Conservation (phyloP, 495 filamentous ascomycete species). For the Darksidea phi region DNA sequence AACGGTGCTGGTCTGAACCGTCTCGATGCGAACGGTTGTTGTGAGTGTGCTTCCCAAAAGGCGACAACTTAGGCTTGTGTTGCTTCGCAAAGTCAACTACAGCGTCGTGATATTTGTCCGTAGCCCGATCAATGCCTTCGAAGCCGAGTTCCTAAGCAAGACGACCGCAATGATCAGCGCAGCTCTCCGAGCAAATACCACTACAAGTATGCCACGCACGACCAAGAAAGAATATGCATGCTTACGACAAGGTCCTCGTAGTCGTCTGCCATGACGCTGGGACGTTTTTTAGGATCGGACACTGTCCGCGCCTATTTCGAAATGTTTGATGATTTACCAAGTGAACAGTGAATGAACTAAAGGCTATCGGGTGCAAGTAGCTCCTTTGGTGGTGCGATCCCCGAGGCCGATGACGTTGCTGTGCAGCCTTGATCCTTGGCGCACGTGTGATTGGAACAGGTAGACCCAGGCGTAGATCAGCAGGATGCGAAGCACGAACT, state of each 20-base stretch:
- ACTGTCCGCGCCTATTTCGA: background rate
- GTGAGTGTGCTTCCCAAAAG: background rate
- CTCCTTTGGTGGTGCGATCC: too few species aligned
- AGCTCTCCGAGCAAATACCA: background rate
- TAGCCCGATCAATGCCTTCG: conserved; percentile 18
- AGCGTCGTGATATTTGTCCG: conserved; percentile 21
- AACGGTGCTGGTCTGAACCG: background rate
- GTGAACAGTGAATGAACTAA: too few species aligned
- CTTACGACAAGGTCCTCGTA: conserved; percentile 26
- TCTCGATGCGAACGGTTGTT: background rate
- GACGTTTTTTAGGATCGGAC: too few species aligned
- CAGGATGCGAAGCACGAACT: too few species aligned
- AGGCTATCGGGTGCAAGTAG: too few species aligned
- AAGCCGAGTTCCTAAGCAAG: conserved; percentile 30
- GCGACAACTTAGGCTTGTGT: background rate
- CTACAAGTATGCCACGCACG: background rate
- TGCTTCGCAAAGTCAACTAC: background rate
- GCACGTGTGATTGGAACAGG: too few species aligned
- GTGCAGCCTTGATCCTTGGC: too few species aligned
- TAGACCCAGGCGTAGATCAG: too few species aligned
- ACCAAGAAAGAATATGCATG: background rate
- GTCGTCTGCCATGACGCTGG: conserved; percentile 4
- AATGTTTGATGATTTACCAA: background rate
- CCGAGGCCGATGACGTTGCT: too few species aligned
- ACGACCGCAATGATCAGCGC: background rate